Base-by-base conservation (phyloP, 2,329 filamentous ascomycete species). In the Dactylellina drechsleri region DNA sequence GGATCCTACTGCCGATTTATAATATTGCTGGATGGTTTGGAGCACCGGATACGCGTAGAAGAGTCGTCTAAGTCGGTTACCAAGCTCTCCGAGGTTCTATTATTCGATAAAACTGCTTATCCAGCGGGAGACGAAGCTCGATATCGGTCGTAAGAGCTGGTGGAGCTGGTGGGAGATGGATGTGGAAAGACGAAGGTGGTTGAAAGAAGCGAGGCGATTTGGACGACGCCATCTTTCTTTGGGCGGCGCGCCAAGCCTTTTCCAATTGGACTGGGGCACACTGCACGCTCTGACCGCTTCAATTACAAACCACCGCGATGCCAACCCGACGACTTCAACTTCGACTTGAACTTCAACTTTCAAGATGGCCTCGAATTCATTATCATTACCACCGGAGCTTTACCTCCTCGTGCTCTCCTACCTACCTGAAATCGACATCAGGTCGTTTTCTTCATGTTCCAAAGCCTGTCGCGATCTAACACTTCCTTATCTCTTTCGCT, bases 381-480 rank as follows among this genome's bases (percentile, higher is more conserved):
- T 59, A 16, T 15, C 16, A 3, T n/a, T 73, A 26, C 60, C 52
- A 2, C 60, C 26, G 23, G 54, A 73, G 47, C 45, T 74, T 5
- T 66, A 53, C 18, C 18, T 66, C 26, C 49, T 49, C 8, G 18
- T 73, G 5, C 13, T 66, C 4, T 49, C 54, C 2, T 36, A 59
- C 4, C 12, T 61, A 49, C 31, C 60, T 2, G 31, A 23, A 26
- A 40, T 15, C 1, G 68, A 61, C 23, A 18, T 73, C 47, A 56
- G 26, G 28, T 45, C 36, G 1, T 56, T 73, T 10, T 66, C 60
- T 8, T 28, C 66, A 20, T 73, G 47, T 28, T 73, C 53, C 6
- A 60, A 59, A 59, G 56, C 45, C 20, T 61, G 41, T 15, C 60
- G 54, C 26, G 20, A 49, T 18, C 26, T 73, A 16, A 54, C 31